Evolutionary conservation across 495 filamentous ascomycete species (phyloP).

Genomic region (Ramalina peruviana): DNA sequence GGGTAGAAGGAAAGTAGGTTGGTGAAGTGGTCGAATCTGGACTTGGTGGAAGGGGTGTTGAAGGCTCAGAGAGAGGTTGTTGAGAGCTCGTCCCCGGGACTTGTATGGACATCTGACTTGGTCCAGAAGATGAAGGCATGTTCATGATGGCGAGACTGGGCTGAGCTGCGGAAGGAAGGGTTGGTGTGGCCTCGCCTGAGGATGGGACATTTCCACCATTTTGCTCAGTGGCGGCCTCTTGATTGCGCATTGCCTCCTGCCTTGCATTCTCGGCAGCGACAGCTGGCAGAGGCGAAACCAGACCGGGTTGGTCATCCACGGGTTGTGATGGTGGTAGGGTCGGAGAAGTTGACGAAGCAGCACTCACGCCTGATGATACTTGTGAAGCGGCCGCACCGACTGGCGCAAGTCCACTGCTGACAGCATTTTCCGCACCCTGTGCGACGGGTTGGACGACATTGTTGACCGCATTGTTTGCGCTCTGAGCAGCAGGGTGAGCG

Average conservation of each 20-base stretch:
- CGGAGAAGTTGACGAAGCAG: not conserved
- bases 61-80: slow-evolving; percentile 12
- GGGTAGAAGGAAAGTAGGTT: slow-evolving; percentile 1
- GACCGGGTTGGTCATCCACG: slow-evolving; percentile 4
- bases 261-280: slow-evolving; percentile 9
- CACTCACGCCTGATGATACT: not conserved
- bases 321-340: not conserved
- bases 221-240: slow-evolving; percentile 5
- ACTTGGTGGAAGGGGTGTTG: slow-evolving; percentile 12
- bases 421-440: not conserved
- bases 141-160: not conserved
- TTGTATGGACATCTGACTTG: slow-evolving; percentile 1
- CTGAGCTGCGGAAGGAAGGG: not conserved
- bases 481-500: not conserved
- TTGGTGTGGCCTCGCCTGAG: not conserved
- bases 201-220: not conserved
- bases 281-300: slow-evolving; percentile 9
- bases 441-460: not conserved
- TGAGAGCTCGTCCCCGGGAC: slow-evolving; percentile 11
- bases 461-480: not conserved
- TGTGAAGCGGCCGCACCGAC: not conserved
- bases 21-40: not conserved
- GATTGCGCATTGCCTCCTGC: slow-evolving; percentile 4
- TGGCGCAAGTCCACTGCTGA: not conserved
- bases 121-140: not conserved